Evolutionary conservation across 768 basidiomycete species (phyloP), one percentile per base, ranked within the genome.

Genomic region (Cystobasidium tubakii): DNA sequence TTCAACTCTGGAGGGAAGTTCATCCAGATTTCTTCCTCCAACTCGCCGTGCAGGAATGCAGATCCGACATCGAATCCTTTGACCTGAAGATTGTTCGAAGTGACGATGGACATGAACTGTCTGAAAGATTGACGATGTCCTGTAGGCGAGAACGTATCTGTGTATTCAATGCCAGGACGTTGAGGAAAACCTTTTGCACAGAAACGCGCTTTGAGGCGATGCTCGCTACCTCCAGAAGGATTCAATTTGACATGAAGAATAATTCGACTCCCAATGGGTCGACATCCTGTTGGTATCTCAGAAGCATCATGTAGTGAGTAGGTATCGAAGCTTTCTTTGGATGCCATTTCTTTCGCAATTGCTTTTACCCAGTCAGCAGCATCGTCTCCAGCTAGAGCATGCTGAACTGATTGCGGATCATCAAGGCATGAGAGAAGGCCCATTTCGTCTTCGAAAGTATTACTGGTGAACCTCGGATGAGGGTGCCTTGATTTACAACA

Each of bases 291-390:
- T 34, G 63, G 63, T 4, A 65, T 17, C 23, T 65, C 63, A 39
- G 27, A 27, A 15, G 25, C 19, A 15, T 36, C 34, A 27, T 65
- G 63, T 27, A 65, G 34, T 15, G 63, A 4, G 63, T 65, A n/a
- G n/a, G n/a, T n/a, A 2, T n/a, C 63, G 25, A 65, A 65, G 17
- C 34, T 27, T 42, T 65, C 63, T 1, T 42, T 65, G 25, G 33
- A 39, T 42, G 29, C 42, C 63, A 65, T 65, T n/a, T 65, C 63
- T 42, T 65, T 65, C 17, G 39, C 63, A 43, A 65, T 65, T 4
- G 63, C 63, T 39, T 27, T 43, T 9, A 17, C 17, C 63, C 63
- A 65, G 7, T 65, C 42, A 2, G 25, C 19, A 10, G 34, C 63
- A 43, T 65, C 63, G 12, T 34, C 34, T 7, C 34, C 34, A 7